phyloP scores from a whole-genome alignment of 2,329 filamentous ascomycete species.

The Arthrobotrys sinensis region DNA sequence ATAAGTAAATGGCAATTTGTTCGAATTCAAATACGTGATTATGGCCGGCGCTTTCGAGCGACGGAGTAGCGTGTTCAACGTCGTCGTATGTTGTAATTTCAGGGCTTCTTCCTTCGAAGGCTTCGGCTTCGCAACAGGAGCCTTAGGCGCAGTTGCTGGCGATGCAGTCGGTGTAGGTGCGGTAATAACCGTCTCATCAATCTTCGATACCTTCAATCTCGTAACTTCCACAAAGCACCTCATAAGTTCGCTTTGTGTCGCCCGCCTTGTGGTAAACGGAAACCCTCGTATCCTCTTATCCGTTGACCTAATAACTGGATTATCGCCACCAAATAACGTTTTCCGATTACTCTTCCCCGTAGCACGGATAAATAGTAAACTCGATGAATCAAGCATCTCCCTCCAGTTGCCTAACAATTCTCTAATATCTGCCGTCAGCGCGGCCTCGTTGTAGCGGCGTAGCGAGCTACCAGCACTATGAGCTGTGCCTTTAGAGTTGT shows the following conservation, averaged over 20 bases:
- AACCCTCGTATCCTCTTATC: conserved; percentile 88
- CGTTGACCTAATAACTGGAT: conserved; percentile 83
- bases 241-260: conserved; percentile 95
- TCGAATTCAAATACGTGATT: conserved; percentile 84
- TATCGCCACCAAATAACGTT: conserved; percentile 92
- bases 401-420: conserved; percentile 88
- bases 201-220: conserved; percentile 84
- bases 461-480: conserved; percentile 93
- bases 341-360: conserved; percentile 88
- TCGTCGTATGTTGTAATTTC: conserved; percentile 85
- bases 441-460: conserved; percentile 93
- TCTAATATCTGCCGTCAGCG: conserved; percentile 88
- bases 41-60: conserved; percentile 91
- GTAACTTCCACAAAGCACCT: conserved; percentile 94
- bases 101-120: conserved; percentile 86
- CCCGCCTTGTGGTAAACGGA: conserved; percentile 90
- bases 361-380: conserved; percentile 89
- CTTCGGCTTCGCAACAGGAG: conserved; percentile 74
- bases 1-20: conserved; percentile 82
- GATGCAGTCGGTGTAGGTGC: conserved; percentile 64
- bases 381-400: conserved; percentile 83
- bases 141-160: conserved; percentile 69
- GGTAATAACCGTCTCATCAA: conserved; percentile 77
- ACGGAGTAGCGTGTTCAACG: conserved; percentile 88
- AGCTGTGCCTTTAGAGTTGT: conserved; percentile 91